A percentile compares a stretch with the other conserved stretches of the same genome.
These are phyloP conservation scores for Kwoniella dendrophila DNA, from an alignment of 768 basidiomycete genomes.

Conservation along the genomic window DNA sequence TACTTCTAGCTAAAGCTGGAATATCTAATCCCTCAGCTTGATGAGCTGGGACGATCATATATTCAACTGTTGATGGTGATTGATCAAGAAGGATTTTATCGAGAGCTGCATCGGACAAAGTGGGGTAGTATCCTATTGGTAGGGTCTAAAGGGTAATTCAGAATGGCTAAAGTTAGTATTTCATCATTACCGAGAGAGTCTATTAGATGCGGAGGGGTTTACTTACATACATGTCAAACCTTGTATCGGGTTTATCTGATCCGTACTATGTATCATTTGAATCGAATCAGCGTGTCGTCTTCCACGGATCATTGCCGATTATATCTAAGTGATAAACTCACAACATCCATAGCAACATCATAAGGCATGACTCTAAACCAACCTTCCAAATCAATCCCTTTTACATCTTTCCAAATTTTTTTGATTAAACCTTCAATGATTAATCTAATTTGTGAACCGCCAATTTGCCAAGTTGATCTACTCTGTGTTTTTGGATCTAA, in stretches of 20 bases:
- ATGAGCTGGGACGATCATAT: slow-evolving; percentile 47
- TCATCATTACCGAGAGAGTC: neutral
- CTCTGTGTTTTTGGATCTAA: slow-evolving; percentile 20
- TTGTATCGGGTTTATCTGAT: slow-evolving; percentile 90
- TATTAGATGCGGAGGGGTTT: neutral
- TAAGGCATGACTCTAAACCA: slow-evolving; percentile 84
- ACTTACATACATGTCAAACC: slow-evolving; percentile 81
- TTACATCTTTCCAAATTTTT: slow-evolving; percentile 72
- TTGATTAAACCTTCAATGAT: slow-evolving; percentile 75
- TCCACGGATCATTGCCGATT: too few species aligned
- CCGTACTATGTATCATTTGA: slow-evolving; percentile 67
- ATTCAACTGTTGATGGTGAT: slow-evolving; percentile 51
- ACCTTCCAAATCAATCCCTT: slow-evolving; percentile 66
- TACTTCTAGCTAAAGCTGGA: slow-evolving; percentile 25
- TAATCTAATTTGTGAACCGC: slow-evolving; percentile 77
- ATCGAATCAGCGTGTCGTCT: too few species aligned
- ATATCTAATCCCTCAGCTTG: slow-evolving; percentile 42
- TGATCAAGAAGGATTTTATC: slow-evolving; percentile 52
- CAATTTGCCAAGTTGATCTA: slow-evolving; percentile 71
- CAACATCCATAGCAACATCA: slow-evolving; percentile 82
- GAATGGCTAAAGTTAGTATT: neutral
- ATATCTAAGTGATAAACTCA: slow-evolving; percentile 58
- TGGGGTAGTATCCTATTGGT: slow-evolving; percentile 54
- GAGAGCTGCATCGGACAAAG: slow-evolving; percentile 50
- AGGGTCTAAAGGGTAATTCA: slow-evolving; percentile 39